Conservation (phyloP, 2,329 filamentous ascomycete genomes). For the Fusarium anguioides region DNA sequence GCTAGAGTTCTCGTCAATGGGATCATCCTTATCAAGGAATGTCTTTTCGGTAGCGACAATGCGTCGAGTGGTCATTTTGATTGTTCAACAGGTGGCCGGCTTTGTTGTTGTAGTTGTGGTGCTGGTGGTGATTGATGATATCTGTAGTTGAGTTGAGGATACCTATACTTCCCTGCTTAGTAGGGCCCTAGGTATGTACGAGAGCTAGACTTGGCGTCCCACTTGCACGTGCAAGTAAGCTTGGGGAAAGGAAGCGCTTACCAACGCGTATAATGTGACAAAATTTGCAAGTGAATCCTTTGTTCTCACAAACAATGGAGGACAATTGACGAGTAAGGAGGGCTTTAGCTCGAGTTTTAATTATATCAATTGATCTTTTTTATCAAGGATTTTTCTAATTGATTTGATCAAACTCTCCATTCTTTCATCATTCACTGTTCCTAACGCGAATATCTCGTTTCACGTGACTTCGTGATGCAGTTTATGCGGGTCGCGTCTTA, state of each 20-base stretch:
- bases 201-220: not conserved
- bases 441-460: not conserved
- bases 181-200: no score
- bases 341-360: no score
- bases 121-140: not conserved
- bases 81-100: slow-evolving; percentile 6
- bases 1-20: slow-evolving; percentile 69
- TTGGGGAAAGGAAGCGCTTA: slow-evolving; percentile 21
- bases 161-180: no score
- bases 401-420: not conserved
- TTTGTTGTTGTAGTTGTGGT: not conserved
- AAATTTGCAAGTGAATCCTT: slow-evolving; percentile 6
- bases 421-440: not conserved
- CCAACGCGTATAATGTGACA: not conserved
- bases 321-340: not conserved
- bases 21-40: slow-evolving; percentile 69
- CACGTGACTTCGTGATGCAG: slow-evolving; percentile 46
- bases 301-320: slow-evolving; percentile 4
- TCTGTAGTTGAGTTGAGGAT: slow-evolving; percentile 18
- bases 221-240: slow-evolving; percentile 40
- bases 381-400: not conserved
- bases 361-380: not conserved
- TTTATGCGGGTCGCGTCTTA: slow-evolving; percentile 34
- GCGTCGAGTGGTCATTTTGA: slow-evolving; percentile 75
- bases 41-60: slow-evolving; percentile 74